Base-by-base conservation (phyloP, 2,329 filamentous ascomycete genomes). In the Thelonectria rubi region DNA sequence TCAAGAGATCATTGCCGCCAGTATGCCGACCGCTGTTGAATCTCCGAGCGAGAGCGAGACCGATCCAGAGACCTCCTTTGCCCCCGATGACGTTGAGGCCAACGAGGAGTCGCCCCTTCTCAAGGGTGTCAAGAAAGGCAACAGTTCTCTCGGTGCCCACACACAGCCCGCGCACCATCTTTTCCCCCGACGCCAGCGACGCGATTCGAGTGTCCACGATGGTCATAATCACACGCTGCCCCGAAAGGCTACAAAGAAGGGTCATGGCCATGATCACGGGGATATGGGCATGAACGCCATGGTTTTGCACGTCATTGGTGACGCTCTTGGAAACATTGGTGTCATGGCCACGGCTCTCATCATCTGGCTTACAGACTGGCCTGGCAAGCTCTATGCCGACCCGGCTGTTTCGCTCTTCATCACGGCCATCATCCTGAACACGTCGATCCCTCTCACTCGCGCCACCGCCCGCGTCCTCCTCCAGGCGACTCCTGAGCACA, bases 221-320 rank as follows among this genome's bases (percentile, higher is more conserved):
- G 82, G 85, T 55, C 94, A 97, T 78, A 92, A 94, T 72, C 95
- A 98, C 76, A 89, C 84, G 60, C 86, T 94, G 68, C 90, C 92
- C 1, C 88, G 87, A 71, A 84, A 90, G 58, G 75, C 82, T 14
- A 72, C 68, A 45, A 84, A 87, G 62, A 85, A 86, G 63, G 86
- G 88, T 26, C 87, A 91, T 68, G 87, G 91, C 30, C 93, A 96
- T 76, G 91, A 82, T 65, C 93, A 97, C 75, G 89, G 82, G 61
- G 94, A 99, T 73, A 90, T 99, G 82, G 97, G 97, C 77, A 98
- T 99, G 94, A 91, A 92, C 54, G 91, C 90, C 53, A 90, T 94
- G 81, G 80, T 94, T 60, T 82, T 91, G 26, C 89, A 91, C 70
- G 89, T 91, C 45, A 84, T 96, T 65, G 92, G 93, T 43, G 92